Conservation (phyloP, 306 rosid genomes). For the Geum urbanum region DNA sequence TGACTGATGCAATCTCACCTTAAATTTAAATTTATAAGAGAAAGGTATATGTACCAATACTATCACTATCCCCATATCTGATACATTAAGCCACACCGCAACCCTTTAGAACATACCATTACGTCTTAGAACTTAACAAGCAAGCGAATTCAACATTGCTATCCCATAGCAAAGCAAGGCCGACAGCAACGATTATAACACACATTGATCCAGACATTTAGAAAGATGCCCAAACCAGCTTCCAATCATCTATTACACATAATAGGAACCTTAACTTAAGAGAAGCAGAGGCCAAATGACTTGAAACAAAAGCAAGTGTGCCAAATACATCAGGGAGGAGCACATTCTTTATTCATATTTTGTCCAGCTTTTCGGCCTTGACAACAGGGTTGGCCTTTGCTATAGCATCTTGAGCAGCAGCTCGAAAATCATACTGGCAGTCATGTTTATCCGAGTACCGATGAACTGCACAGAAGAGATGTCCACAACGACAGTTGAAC, state of each 20-base stretch:
- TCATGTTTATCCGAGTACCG: conserved; percentile 42
- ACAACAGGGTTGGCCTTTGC: conserved; percentile 47
- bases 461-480: conserved; percentile 37
- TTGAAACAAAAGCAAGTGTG: conserved; percentile 18
- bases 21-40: no score
- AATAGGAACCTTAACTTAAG: conserved; percentile 2
- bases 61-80: no score
- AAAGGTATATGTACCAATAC: no score
- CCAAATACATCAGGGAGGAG: conserved; percentile 1
- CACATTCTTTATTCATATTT: conserved; percentile 19
- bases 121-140: neutral
- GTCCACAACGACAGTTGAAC: conserved; percentile 42
- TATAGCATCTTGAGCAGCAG: conserved; percentile 34
- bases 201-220: conserved; percentile 1
- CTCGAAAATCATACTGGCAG: conserved; percentile 31
- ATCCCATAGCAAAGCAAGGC: conserved; percentile 11
- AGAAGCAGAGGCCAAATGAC: conserved; percentile 15
- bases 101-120: neutral
- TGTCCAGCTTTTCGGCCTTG: conserved; percentile 40
- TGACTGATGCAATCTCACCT: no score
- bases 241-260: conserved; percentile 10
- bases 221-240: conserved; percentile 20
- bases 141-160: neutral
- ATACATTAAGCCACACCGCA: no score
- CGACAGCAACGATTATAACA: conserved; percentile 2